phyloP scores from a whole-genome alignment of 805 yeast species.

The Ogataea henricii region DNA sequence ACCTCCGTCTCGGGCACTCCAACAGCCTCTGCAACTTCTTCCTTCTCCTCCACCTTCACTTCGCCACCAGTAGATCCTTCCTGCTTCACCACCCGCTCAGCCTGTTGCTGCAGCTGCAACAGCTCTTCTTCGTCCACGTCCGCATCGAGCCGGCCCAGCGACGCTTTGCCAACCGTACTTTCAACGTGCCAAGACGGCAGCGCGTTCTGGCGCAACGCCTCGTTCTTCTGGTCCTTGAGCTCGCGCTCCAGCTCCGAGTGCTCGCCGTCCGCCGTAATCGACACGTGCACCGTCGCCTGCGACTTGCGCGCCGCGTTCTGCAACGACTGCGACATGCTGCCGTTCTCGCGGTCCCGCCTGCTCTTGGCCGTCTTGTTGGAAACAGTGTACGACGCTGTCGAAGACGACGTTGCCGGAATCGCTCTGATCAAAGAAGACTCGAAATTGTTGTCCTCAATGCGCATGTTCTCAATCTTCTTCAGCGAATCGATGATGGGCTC shows the following conservation, averaged over 20 bases:
- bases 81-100: constrained; percentile 5
- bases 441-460: constrained; percentile 84
- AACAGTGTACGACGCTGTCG: constrained; percentile 69
- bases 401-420: constrained; percentile 77
- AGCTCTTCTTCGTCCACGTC: constrained; percentile 39
- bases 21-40: constrained; percentile 1
- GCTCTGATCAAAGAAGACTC: constrained; percentile 81
- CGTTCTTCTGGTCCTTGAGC: constrained; percentile 67
- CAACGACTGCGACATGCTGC: constrained; percentile 31
- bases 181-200: constrained; percentile 95
- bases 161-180: constrained; percentile 79
- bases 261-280: constrained; percentile 86
- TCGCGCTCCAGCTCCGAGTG: constrained; percentile 60
- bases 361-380: constrained; percentile 41
- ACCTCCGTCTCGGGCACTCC: not conserved
- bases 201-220: constrained; percentile 83
- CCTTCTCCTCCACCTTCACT: constrained; percentile 19
- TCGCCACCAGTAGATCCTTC: constrained; percentile 17
- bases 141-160: constrained; percentile 56
- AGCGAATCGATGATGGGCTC: constrained; percentile 84
- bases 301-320: constrained; percentile 45
- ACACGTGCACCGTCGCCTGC: constrained; percentile 87
- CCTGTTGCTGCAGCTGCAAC: constrained; percentile 11
- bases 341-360: constrained; percentile 20
- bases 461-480: constrained; percentile 78